Conservation (phyloP, 805 yeast genomes). For the Saccharomyces kudriavzevii region DNA sequence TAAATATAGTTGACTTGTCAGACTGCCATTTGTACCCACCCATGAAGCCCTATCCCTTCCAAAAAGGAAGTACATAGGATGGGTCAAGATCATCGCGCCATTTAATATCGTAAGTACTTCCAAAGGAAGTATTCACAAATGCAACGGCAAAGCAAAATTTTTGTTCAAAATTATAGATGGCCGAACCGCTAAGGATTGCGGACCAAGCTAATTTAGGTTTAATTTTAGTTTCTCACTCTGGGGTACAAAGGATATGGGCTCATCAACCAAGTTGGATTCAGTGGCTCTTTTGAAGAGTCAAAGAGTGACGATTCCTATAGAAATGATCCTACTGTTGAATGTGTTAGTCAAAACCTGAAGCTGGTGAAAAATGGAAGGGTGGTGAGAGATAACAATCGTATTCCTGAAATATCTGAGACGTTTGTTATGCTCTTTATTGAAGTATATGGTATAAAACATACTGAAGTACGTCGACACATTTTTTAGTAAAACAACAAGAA, state of each 20-base stretch:
- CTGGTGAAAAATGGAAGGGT: neutral
- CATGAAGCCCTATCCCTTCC: constrained; percentile 56
- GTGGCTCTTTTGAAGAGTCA: constrained; percentile 98
- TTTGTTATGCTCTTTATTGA: neutral
- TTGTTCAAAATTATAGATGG: constrained; percentile 51
- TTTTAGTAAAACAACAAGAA: constrained; percentile 14
- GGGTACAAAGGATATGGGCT: constrained; percentile 86
- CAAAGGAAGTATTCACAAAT: constrained; percentile 19
- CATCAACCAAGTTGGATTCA: constrained; percentile 99
- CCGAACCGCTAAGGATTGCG: constrained; percentile 85
- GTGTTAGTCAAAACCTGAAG: constrained; percentile 34
- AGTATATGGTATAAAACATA: constrained; percentile 33
- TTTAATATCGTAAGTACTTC: constrained; percentile 27
- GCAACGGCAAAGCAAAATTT: constrained; percentile 32
- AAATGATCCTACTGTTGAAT: constrained; percentile 85
- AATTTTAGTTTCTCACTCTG: constrained; percentile 60
- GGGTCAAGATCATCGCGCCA: constrained; percentile 99
- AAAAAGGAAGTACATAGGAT: constrained; percentile 59
- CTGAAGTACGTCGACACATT: constrained; percentile 94
- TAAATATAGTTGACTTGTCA: constrained; percentile 73
- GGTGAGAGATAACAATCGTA: neutral
- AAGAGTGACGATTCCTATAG: constrained; percentile 99
- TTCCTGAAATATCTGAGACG: neutral
- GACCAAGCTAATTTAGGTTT: constrained; percentile 50
- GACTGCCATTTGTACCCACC: constrained; percentile 99